These are phyloP conservation scores for Populus ilicifolia DNA, from an alignment of 345 rosid species.

Conservation along the genomic window DNA sequence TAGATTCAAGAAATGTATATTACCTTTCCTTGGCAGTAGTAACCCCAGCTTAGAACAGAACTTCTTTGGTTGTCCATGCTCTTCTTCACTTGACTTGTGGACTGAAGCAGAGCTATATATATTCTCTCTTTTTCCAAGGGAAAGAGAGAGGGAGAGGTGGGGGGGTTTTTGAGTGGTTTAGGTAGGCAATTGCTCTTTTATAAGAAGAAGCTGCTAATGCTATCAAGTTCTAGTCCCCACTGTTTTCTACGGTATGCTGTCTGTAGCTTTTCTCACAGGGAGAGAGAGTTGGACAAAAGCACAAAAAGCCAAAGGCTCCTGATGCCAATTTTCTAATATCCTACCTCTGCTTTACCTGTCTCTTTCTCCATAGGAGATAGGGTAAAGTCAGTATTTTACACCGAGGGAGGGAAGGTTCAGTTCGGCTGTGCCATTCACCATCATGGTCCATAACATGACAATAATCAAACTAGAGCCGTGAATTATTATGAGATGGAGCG, in stretches of 20 bases:
- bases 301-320: conserved; percentile 39
- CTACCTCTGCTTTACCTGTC: neutral
- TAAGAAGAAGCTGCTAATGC: conserved; percentile 20
- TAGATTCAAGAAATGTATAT: neutral
- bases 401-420: too few relatives aligned
- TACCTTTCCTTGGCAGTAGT: conserved; percentile 66
- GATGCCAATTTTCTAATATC: conserved; percentile 19
- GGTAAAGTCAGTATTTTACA: too few relatives aligned
- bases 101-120: neutral
- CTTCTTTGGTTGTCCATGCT: conserved; percentile 62
- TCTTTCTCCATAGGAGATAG: neutral
- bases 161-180: conserved; percentile 31
- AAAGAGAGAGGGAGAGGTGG: conserved; percentile 2
- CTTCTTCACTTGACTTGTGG: neutral
- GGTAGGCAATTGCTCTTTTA: conserved; percentile 18
- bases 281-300: conserved; percentile 31
- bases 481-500: too few relatives aligned
- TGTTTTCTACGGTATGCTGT: neutral
- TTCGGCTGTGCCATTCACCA: neutral
- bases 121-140: neutral
- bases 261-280: neutral
- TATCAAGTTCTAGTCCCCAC: neutral
- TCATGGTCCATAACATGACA: too few relatives aligned
- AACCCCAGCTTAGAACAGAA: conserved; percentile 50
- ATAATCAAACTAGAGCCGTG: too few relatives aligned